Conservation (phyloP, 2,329 filamentous ascomycete species). For the Juglanconis juglandina region DNA sequence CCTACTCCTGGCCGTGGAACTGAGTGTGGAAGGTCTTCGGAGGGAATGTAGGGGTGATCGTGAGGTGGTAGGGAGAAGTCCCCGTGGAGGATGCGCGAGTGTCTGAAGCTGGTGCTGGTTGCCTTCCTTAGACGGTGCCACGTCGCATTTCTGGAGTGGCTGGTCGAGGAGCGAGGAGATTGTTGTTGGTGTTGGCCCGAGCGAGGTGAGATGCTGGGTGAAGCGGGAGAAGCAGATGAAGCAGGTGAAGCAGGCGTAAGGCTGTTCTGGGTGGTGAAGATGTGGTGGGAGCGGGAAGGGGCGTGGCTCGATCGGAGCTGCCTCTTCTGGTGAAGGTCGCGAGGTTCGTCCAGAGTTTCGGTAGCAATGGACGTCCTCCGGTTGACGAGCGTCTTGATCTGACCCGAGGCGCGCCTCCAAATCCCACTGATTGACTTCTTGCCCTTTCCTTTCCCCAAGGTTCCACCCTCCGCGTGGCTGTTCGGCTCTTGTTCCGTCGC, state of each 20-base stretch:
- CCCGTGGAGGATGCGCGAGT: constrained; percentile 44
- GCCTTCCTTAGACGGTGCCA: constrained; percentile 16
- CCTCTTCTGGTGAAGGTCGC: constrained; percentile 21
- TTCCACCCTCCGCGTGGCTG: background rate
- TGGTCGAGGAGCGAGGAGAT: constrained; percentile 29
- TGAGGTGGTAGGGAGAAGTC: constrained; percentile 26
- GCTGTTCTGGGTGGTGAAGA: constrained; percentile 13
- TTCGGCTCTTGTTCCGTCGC: background rate
- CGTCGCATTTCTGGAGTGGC: constrained; percentile 39
- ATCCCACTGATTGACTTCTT: constrained; percentile 43
- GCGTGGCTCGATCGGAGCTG: constrained; percentile 12
- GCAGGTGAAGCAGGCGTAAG: constrained; percentile 16
- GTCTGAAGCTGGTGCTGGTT: constrained; percentile 30
- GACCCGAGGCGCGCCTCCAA: constrained; percentile 54
- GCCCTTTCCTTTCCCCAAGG: background rate
- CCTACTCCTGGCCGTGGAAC: constrained; percentile 47
- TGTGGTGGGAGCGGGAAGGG: constrained; percentile 15
- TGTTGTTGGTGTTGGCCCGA: constrained; percentile 3
- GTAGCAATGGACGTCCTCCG: constrained; percentile 41
- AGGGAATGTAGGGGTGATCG: constrained; percentile 17
- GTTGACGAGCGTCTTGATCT: constrained; percentile 50
- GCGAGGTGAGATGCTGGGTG: constrained; percentile 20
- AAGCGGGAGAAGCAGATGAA: constrained; percentile 16
- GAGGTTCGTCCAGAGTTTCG: constrained; percentile 8
- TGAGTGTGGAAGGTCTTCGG: constrained; percentile 16